These are phyloP conservation scores for Halenospora varia DNA, from an alignment of 495 filamentous ascomycete genomes.

Conservation along the genomic window DNA sequence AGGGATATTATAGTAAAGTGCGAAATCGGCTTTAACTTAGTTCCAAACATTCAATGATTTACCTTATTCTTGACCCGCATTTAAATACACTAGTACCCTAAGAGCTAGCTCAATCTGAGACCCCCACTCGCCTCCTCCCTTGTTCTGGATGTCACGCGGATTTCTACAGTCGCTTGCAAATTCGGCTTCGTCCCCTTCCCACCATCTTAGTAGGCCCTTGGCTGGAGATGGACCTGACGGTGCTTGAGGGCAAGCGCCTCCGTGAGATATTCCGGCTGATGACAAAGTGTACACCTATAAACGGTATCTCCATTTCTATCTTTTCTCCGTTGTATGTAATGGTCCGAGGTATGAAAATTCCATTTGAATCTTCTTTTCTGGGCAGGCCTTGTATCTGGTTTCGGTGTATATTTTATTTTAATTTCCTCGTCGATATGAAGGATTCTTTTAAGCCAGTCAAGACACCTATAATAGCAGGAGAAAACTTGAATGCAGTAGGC, in stretches of 20 bases:
- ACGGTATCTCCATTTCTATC: conserved; percentile 2
- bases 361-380: conserved; percentile 5
- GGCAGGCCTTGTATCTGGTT: conserved; percentile 3
- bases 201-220: background rate
- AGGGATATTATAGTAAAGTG: too few species aligned
- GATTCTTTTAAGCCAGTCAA: conserved; percentile 2
- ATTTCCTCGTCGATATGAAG: conserved; percentile 3
- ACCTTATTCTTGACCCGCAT: too few species aligned
- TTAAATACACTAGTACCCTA: too few species aligned
- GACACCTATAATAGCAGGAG: background rate
- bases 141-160: too few species aligned
- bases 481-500: background rate
- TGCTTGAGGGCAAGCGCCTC: conserved; percentile 3
- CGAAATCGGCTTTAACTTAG: too few species aligned
- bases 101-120: too few species aligned
- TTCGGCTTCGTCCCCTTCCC: too few species aligned
- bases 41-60: too few species aligned
- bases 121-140: too few species aligned
- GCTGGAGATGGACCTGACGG: conserved; percentile 3
- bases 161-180: too few species aligned
- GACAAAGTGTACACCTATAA: background rate
- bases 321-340: conserved; percentile 1
- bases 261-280: conserved; percentile 1
- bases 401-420: background rate
- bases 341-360: background rate